phyloP scores from a whole-genome alignment of 2,329 filamentous ascomycete species.

The Paramyrothecium sp. region DNA sequence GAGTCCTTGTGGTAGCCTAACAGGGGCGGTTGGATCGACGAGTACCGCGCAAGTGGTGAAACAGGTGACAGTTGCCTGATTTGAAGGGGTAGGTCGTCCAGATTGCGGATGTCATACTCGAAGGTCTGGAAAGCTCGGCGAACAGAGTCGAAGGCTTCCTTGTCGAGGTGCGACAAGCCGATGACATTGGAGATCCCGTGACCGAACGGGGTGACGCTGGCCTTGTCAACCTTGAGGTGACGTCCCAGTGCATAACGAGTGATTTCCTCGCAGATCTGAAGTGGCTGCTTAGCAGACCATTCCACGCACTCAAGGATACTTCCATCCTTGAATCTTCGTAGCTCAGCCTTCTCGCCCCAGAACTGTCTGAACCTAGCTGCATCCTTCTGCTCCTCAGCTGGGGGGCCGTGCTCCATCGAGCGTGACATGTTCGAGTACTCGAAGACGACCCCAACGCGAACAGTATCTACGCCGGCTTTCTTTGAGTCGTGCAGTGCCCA shows the following conservation, averaged over 20 bases:
- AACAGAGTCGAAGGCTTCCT: constrained; percentile 63
- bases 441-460: constrained; percentile 69
- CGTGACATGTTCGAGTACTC: constrained; percentile 71
- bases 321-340: constrained; percentile 92
- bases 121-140: constrained; percentile 70
- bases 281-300: constrained; percentile 67
- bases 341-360: constrained; percentile 91
- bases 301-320: constrained; percentile 90
- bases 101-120: constrained; percentile 71
- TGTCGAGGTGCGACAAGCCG: constrained; percentile 44
- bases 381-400: constrained; percentile 81
- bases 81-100: constrained; percentile 85
- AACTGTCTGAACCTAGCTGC: constrained; percentile 82
- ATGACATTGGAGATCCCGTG: constrained; percentile 50
- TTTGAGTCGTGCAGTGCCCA: constrained; percentile 26
- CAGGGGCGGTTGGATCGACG: constrained; percentile 51
- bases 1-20: constrained; percentile 42
- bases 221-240: constrained; percentile 63
- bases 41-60: constrained; percentile 70
- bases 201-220: constrained; percentile 51
- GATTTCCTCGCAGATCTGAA: constrained; percentile 77
- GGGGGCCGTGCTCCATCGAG: constrained; percentile 82
- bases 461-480: constrained; percentile 23
- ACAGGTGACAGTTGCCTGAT: constrained; percentile 77
- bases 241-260: constrained; percentile 66